A percentile compares a stretch with the other conserved stretches of the same genome.
These are phyloP conservation scores for Phylloporus sp. DNA, from an alignment of 768 basidiomycete genomes.

Conservation along the genomic window DNA sequence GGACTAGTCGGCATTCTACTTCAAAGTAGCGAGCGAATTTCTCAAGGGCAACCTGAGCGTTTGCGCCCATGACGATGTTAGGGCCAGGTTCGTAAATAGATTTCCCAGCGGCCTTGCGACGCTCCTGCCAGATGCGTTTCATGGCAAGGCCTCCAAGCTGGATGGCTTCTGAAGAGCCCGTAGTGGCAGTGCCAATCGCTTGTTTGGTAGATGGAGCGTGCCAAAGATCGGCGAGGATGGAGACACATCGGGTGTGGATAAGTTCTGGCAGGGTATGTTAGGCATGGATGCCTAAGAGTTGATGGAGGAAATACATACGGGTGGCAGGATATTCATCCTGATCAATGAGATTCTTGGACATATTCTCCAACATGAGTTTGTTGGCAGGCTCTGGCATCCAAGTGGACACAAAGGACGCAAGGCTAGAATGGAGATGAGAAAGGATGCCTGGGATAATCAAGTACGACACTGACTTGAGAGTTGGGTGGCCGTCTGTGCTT, in stretches of 20 bases:
- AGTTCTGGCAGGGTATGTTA: slow-evolving; percentile 25
- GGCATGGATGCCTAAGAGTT: not conserved
- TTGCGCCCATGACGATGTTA: slow-evolving; percentile 62
- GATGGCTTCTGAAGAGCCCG: slow-evolving; percentile 69
- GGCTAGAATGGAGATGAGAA: slow-evolving; percentile 21
- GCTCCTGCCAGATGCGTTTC: slow-evolving; percentile 69
- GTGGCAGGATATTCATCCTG: slow-evolving; percentile 67
- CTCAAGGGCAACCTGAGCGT: slow-evolving; percentile 68
- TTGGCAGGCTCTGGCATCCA: slow-evolving; percentile 54
- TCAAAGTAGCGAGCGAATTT: slow-evolving; percentile 70
- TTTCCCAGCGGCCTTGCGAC: slow-evolving; percentile 61
- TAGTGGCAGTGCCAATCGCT: slow-evolving; percentile 68
- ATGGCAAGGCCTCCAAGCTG: slow-evolving; percentile 70
- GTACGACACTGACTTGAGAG: slow-evolving; percentile 44
- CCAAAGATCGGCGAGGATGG: slow-evolving; percentile 66
- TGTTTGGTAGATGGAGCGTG: slow-evolving; percentile 51
- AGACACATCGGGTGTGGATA: slow-evolving; percentile 45
- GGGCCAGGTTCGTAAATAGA: slow-evolving; percentile 64
- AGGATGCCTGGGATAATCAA: not conserved
- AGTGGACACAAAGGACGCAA: slow-evolving; percentile 67
- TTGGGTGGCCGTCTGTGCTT: slow-evolving; percentile 49
- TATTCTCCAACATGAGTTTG: slow-evolving; percentile 60
- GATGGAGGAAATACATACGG: slow-evolving; percentile 25
- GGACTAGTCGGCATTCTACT: slow-evolving; percentile 62
- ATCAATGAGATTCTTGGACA: slow-evolving; percentile 66